phyloP scores from a whole-genome alignment of 257 asterid genomes.

The Anisodus tanguticus region DNA sequence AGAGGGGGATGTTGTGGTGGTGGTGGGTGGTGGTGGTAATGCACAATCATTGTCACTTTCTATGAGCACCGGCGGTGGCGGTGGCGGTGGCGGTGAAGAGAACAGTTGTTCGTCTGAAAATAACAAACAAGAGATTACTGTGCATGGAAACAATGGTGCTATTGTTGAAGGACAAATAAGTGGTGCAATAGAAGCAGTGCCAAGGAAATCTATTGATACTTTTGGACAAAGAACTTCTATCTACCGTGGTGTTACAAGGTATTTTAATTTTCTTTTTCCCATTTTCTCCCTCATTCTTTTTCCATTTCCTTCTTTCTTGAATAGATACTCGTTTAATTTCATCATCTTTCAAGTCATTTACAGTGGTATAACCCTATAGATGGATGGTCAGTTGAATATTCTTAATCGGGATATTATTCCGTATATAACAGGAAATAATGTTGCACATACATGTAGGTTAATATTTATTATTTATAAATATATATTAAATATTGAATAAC shows the following conservation, averaged over 20 bases:
- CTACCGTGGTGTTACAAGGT: slow-evolving; percentile 92
- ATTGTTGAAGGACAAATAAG: slow-evolving; percentile 38
- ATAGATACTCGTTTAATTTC: no score
- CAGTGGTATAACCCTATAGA: neutral
- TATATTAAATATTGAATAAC: no score
- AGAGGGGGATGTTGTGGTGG: slow-evolving; percentile 4
- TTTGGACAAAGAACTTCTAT: slow-evolving; percentile 90
- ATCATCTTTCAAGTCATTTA: no score
- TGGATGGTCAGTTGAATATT: neutral
- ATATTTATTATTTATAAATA: neutral
- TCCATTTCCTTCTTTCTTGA: neutral
- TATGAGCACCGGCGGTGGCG: slow-evolving; percentile 57
- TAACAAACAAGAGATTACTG: slow-evolving; percentile 35
- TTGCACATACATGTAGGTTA: no score
- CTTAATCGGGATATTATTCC: neutral
- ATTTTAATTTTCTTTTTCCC: neutral
- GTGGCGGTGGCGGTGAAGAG: slow-evolving; percentile 37
- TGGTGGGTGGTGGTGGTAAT: slow-evolving; percentile 1
- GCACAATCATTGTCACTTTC: slow-evolving; percentile 68
- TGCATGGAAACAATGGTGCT: neutral
- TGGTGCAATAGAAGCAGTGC: slow-evolving; percentile 59
- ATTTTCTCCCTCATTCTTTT: neutral
- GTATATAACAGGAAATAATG: no score
- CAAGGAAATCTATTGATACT: slow-evolving; percentile 71
- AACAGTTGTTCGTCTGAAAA: slow-evolving; percentile 38